Evolutionary conservation across 352 stramenopile species (phyloP).

Genomic region (Pythium rishiriense): DNA sequence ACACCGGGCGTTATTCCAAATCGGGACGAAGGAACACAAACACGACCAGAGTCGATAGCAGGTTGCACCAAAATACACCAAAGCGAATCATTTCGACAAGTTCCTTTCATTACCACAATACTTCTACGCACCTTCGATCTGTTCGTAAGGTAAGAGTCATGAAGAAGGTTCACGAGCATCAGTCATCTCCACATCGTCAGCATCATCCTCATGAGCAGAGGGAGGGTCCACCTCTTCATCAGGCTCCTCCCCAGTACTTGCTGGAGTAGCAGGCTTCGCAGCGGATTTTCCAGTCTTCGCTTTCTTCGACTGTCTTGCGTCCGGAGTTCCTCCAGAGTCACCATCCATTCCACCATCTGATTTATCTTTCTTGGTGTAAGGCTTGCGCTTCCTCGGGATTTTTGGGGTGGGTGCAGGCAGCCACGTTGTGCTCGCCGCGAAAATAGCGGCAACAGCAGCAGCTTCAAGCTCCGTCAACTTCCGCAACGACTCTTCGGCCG

Average conservation of each 20-base stretch:
- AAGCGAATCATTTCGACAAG: neutral
- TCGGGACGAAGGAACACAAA: neutral
- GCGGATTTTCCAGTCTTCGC: constrained; percentile 54
- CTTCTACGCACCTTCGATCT: constrained; percentile 5
- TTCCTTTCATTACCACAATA: constrained; percentile 11
- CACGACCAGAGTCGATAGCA: neutral
- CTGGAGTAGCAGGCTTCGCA: neutral
- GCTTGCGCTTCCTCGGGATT: constrained; percentile 63
- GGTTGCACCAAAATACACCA: neutral
- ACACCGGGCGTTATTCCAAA: constrained; percentile 1
- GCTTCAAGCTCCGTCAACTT: constrained; percentile 32
- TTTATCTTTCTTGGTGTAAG: constrained; percentile 68
- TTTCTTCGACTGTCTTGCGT: constrained; percentile 25
- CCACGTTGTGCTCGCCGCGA: constrained; percentile 22
- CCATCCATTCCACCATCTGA: constrained; percentile 8
- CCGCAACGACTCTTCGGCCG: constrained; percentile 38
- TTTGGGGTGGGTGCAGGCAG: constrained; percentile 34
- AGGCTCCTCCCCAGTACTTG: neutral
- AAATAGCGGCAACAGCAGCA: constrained; percentile 30
- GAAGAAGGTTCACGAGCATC: neutral
- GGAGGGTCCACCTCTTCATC: constrained; percentile 19
- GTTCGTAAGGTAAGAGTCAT: neutral
- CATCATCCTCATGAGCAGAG: neutral
- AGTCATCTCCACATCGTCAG: constrained; percentile 24
- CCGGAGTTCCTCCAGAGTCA: constrained; percentile 4